phyloP scores from a whole-genome alignment of 495 filamentous ascomycete species.

The Hypoxylon fuscum region DNA sequence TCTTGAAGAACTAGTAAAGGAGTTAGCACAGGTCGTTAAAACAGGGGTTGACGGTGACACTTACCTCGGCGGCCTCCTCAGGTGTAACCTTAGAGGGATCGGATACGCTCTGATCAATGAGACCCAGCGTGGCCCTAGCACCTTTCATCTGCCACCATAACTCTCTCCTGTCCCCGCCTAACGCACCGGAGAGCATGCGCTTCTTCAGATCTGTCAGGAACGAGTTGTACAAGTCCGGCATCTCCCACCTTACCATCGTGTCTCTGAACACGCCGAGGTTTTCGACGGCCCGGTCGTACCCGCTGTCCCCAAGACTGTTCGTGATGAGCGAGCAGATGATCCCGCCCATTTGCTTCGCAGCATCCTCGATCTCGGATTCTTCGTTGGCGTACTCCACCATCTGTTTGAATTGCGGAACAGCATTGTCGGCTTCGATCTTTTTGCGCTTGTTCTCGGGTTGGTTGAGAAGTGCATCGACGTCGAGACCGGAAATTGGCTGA shows the following conservation, averaged over 20 bases:
- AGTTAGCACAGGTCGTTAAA: constrained; percentile 18
- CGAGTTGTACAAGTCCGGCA: constrained; percentile 79
- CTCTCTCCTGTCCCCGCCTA: constrained; percentile 84
- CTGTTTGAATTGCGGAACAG: constrained; percentile 93
- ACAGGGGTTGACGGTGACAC: constrained; percentile 8
- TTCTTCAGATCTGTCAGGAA: constrained; percentile 76
- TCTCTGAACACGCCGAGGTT: constrained; percentile 79
- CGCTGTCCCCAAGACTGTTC: constrained; percentile 75
- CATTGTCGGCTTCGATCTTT: constrained; percentile 79
- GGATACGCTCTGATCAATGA: constrained; percentile 71
- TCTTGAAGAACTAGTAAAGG: constrained; percentile 35
- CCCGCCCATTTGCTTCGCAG: constrained; percentile 74
- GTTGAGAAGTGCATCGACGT: constrained; percentile 80
- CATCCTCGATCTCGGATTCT: constrained; percentile 68
- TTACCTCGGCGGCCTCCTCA: constrained; percentile 72
- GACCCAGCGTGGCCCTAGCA: constrained; percentile 69
- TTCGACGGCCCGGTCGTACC: constrained; percentile 80
- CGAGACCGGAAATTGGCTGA: constrained; percentile 90
- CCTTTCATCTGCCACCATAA: constrained; percentile 81
- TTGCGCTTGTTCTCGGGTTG: constrained; percentile 53
- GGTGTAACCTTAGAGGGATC: constrained; percentile 70
- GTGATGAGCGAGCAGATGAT: constrained; percentile 76
- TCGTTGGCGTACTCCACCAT: constrained; percentile 70
- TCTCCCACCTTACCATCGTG: constrained; percentile 78
- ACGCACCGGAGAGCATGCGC: constrained; percentile 71